Conservation (phyloP, 305 asterid species). For the Andrographis paniculata region DNA sequence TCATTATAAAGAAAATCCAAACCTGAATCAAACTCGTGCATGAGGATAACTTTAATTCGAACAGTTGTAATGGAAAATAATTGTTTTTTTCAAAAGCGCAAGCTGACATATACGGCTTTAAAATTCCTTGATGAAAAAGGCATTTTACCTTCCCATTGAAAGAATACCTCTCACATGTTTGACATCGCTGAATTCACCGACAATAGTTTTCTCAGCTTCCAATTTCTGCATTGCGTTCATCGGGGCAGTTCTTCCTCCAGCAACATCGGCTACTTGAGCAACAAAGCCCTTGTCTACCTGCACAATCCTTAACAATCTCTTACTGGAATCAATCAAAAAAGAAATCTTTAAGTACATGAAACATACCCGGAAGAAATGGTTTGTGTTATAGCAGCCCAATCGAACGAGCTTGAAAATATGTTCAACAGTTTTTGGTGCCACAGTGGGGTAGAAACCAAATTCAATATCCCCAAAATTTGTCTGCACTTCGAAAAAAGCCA, state of each 20-base stretch:
- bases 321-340: slow-evolving; percentile 11
- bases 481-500: slow-evolving; percentile 33
- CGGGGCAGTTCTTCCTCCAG: slow-evolving; percentile 86
- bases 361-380: slow-evolving; percentile 90
- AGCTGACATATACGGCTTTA: no score
- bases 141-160: slow-evolving; percentile 99
- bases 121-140: no score
- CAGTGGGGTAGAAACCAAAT: slow-evolving; percentile 60
- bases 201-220: slow-evolving; percentile 69
- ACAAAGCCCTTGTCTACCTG: slow-evolving; percentile 96
- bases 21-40: no score
- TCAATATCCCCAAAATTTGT: slow-evolving; percentile 62
- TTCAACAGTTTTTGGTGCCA: slow-evolving; percentile 73
- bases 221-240: slow-evolving; percentile 71
- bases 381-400: slow-evolving; percentile 82
- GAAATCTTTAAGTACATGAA: not conserved
- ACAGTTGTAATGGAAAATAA: no score
- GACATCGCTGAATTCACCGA: slow-evolving; percentile 88
- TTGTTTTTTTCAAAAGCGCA: no score
- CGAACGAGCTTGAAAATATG: slow-evolving; percentile 93
- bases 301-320: slow-evolving; percentile 9
- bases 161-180: slow-evolving; percentile 94
- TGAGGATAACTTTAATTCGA: no score
- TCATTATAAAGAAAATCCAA: no score
- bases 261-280: slow-evolving; percentile 96